A percentile compares a stretch with the other conserved stretches of the same genome.
These are phyloP conservation scores for Vitis riparia DNA, from an alignment of 164 flowering plant genomes.

Conservation along the genomic window DNA sequence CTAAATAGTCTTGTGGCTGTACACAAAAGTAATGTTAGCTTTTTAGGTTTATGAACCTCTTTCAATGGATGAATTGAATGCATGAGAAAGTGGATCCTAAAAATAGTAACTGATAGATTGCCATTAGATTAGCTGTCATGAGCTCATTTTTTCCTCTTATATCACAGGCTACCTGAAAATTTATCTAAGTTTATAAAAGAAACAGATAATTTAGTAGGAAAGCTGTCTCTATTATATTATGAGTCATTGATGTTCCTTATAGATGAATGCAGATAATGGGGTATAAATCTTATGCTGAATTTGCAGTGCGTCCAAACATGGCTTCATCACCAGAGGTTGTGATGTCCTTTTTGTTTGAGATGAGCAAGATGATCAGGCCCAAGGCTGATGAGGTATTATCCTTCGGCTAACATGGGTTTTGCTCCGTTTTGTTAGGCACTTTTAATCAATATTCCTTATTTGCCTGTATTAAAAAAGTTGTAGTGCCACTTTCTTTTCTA, in stretches of 20 bases:
- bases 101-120: background rate
- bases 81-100: background rate
- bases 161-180: too few relatives aligned
- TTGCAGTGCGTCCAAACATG: conserved; percentile 63
- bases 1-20: background rate
- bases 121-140: too few relatives aligned
- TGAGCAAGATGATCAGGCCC: conserved; percentile 63
- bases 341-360: conserved; percentile 68
- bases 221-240: background rate
- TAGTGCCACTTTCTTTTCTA: background rate
- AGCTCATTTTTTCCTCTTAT: background rate
- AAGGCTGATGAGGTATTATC: conserved; percentile 80
- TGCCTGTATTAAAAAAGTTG: too few relatives aligned
- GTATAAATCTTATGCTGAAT: conserved; percentile 77
- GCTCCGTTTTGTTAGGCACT: background rate
- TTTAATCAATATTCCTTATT: too few relatives aligned
- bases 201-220: background rate
- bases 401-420: background rate
- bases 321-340: conserved; percentile 90
- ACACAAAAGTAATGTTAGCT: background rate
- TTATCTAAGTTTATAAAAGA: background rate
- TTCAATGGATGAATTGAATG: background rate
- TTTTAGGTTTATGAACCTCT: background rate
- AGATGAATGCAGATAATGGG: conserved; percentile 73
- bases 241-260: conserved; percentile 11